Percentiles rank a stretch among this genome's conserved stretches.
Conservation (phyloP, 768 basidiomycete genomes). For the Tylopilus rubrobrunneus region DNA sequence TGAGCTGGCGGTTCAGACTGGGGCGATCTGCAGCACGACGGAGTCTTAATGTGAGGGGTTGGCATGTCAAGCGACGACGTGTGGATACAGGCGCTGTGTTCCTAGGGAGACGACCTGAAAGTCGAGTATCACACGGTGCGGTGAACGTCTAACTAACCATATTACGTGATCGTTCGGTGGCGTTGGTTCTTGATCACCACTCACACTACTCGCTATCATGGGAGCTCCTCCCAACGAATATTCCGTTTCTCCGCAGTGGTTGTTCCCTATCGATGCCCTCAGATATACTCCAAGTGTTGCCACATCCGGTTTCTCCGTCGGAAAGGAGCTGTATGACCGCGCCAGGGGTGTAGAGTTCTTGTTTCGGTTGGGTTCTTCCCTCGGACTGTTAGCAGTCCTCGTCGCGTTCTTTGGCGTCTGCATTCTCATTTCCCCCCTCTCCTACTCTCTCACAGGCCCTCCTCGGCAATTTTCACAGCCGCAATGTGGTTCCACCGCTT, state of each 20-base stretch:
- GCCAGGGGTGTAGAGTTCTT: constrained; percentile 83
- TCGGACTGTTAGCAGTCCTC: constrained; percentile 59
- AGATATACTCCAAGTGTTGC: constrained; percentile 53
- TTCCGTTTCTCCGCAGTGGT: constrained; percentile 55
- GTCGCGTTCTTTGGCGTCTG: constrained; percentile 5
- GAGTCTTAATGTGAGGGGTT: neutral
- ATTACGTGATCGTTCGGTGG: constrained; percentile 28
- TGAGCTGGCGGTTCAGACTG: constrained; percentile 13
- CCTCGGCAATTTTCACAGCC: constrained; percentile 80
- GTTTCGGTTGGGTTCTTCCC: constrained; percentile 74
- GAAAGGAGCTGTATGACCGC: constrained; percentile 74
- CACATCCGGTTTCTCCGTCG: constrained; percentile 43
- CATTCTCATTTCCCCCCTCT: constrained; percentile 8
- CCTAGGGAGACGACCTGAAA: constrained; percentile 1
- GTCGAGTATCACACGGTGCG: neutral
- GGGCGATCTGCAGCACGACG: neutral
- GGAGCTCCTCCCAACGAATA: constrained; percentile 22
- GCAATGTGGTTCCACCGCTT: constrained; percentile 91
- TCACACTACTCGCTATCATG: constrained; percentile 13
- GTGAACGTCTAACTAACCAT: neutral
- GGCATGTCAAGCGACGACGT: neutral
- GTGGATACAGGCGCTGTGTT: neutral
- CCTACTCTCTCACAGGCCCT: constrained; percentile 48
- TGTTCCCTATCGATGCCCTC: constrained; percentile 61
- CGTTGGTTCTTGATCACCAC: constrained; percentile 13